Percentiles rank a stretch among this genome's conserved stretches.
Conservation (phyloP, 1,284 basidiomycete species). For the Flammula alnicola region DNA sequence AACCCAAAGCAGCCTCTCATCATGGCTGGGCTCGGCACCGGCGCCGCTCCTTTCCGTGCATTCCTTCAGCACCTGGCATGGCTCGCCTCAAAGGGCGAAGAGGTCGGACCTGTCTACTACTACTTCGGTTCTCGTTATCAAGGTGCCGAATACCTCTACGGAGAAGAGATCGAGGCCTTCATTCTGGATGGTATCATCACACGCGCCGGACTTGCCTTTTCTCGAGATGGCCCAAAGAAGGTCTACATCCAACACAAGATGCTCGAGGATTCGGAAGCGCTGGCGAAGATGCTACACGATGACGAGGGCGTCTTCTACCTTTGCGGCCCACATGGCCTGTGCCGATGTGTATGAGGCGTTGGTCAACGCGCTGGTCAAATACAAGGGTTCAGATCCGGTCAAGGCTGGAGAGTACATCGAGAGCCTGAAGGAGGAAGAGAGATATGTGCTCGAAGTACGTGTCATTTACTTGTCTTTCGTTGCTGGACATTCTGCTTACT, state of each 20-base stretch:
- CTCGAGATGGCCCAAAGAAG: conserved; percentile 90
- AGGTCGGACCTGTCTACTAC: conserved; percentile 92
- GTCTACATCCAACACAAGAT: conserved; percentile 99
- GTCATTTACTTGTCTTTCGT: background rate
- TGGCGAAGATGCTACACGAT: conserved; percentile 76
- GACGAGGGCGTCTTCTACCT: conserved; percentile 91
- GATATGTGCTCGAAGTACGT: conserved; percentile 93
- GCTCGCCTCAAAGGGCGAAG: conserved; percentile 76
- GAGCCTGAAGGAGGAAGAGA: conserved; percentile 94
- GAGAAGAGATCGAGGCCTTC: conserved; percentile 88
- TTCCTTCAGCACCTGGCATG: conserved; percentile 95
- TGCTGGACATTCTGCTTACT: conserved; percentile 1
- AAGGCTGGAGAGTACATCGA: conserved; percentile 87
- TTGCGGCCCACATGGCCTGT: conserved; percentile 98
- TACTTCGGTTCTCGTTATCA: conserved; percentile 98
- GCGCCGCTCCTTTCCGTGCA: conserved; percentile 97
- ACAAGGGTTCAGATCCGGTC: conserved; percentile 68
- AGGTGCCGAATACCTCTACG: conserved; percentile 95
- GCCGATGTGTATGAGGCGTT: conserved; percentile 94
- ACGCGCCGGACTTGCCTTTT: conserved; percentile 94
- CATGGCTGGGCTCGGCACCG: conserved; percentile 98
- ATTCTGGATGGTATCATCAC: conserved; percentile 86
- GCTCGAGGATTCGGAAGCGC: conserved; percentile 82
- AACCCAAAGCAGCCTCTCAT: conserved; percentile 90
- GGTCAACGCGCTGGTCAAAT: conserved; percentile 77